Evolutionary conservation across 2,329 filamentous ascomycete species (phyloP).

Genomic region (Diaporthe citriasiana): DNA sequence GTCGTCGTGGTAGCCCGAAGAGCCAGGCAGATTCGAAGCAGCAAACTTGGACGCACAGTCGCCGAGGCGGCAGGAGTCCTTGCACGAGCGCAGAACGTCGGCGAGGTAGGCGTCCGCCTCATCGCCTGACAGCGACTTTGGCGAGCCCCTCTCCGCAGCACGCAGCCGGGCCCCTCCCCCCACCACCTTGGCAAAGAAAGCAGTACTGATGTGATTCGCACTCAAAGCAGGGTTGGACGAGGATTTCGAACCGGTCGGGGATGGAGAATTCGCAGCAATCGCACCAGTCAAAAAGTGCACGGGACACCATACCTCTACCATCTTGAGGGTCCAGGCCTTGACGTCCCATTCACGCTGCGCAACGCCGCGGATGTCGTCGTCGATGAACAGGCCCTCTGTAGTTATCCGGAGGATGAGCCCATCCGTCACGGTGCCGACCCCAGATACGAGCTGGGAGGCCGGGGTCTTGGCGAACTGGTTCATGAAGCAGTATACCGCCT

Average conservation of each 20-base stretch:
- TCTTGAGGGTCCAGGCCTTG: slow-evolving; percentile 96
- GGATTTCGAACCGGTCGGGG: slow-evolving; percentile 51
- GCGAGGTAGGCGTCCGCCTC: slow-evolving; percentile 76
- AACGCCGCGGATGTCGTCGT: slow-evolving; percentile 92
- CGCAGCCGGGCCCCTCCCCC: slow-evolving; percentile 59
- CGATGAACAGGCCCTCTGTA: slow-evolving; percentile 95
- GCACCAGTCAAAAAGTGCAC: slow-evolving; percentile 69
- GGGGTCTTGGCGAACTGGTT: slow-evolving; percentile 91
- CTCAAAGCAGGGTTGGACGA: slow-evolving; percentile 48
- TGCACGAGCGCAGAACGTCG: slow-evolving; percentile 75
- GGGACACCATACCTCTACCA: slow-evolving; percentile 89
- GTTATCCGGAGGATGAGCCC: slow-evolving; percentile 93
- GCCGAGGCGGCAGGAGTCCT: slow-evolving; percentile 72
- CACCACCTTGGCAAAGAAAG: slow-evolving; percentile 61
- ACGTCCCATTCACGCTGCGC: slow-evolving; percentile 99
- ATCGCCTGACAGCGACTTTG: slow-evolving; percentile 70
- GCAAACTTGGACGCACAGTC: slow-evolving; percentile 60
- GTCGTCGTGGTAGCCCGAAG: slow-evolving; percentile 38
- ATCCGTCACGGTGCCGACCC: slow-evolving; percentile 88
- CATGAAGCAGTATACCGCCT: slow-evolving; percentile 92
- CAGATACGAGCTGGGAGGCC: slow-evolving; percentile 88
- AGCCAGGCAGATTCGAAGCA: slow-evolving; percentile 26
- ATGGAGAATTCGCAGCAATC: slow-evolving; percentile 57
- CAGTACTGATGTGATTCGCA: slow-evolving; percentile 55
- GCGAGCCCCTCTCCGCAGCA: slow-evolving; percentile 62